Evolutionary conservation across 331 rosid species (phyloP), one percentile per base, ranked within the genome.

Genomic region (Rosa hybrid): DNA sequence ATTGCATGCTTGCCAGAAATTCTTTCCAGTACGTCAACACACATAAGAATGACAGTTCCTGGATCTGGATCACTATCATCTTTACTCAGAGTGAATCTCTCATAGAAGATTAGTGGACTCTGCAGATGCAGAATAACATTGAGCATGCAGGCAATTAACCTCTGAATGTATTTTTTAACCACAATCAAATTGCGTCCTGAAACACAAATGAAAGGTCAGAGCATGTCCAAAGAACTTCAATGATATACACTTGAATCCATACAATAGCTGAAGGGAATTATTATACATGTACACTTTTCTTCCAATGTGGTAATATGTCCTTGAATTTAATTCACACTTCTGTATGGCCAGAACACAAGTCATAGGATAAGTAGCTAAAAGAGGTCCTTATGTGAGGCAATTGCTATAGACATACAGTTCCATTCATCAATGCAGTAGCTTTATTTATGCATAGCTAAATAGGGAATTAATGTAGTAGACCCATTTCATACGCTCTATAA

Each of bases 21-120:
- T 85, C 94, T 87, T 77, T 77, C 81, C 20, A 93, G 94, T 76
- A 93, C 93, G 84, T 91, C 93, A 89, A 93, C 91, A 81, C 98
- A 87, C 99, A 95, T 93, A 78, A 93, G 97, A 89, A 93, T 84
- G 81, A 91, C 89, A 21, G 98, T 71, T 85, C 98, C 98, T 23
- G 96, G 88, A 91, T 95, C 99, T 34, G 97, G 97, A 79, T 82
- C 74, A 75, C 68, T 70, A 71, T 80, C 62, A 57, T 79, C 87
- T 76, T 82, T 78, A 62, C 78, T 62, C 77, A 73, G 76, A 5
- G 83, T 75, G 87, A 69, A 57, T 78, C 78, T 83, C 83, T 51
- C 88, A 76, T 88, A 78, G 82, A 95, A 93, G 34, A 91, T 91
- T 49, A 2, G 81, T 3, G 90, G 96, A 89, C 84, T 87, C 84